phyloP scores from a whole-genome alignment of 202 grass and related monocot genomes.

The Digitaria exilis region DNA sequence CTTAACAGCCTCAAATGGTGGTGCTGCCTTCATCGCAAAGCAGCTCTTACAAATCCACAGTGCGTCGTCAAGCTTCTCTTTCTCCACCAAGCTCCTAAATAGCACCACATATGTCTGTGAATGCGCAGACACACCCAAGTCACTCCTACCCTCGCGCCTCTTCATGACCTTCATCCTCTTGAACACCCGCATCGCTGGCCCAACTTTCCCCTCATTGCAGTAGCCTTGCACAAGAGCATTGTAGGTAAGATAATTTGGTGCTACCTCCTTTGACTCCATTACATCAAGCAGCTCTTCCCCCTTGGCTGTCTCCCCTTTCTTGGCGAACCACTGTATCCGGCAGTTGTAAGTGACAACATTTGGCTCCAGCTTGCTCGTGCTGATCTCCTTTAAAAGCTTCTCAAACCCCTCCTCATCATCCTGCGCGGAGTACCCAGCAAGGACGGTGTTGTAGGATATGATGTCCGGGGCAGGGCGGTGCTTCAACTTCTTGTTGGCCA shows the following conservation, averaged over 20 bases:
- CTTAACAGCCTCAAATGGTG: constrained; percentile 69
- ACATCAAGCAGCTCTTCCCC: constrained; percentile 74
- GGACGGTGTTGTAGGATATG: constrained; percentile 74
- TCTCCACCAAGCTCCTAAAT: constrained; percentile 64
- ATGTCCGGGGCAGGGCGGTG: constrained; percentile 55
- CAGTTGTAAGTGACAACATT: constrained; percentile 83
- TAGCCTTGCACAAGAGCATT: constrained; percentile 70
- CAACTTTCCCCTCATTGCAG: constrained; percentile 63
- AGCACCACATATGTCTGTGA: constrained; percentile 58
- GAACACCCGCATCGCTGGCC: constrained; percentile 57
- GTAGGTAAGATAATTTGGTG: constrained; percentile 69
- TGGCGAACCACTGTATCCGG: constrained; percentile 66
- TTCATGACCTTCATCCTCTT: constrained; percentile 88
- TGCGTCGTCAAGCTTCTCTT: constrained; percentile 62
- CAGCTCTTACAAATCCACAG: constrained; percentile 70
- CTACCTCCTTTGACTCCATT: constrained; percentile 69
- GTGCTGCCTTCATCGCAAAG: constrained; percentile 61
- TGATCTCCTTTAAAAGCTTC: constrained; percentile 69
- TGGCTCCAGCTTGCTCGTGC: constrained; percentile 47
- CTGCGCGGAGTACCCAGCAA: constrained; percentile 60
- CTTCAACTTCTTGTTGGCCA: constrained; percentile 55
- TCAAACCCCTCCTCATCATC: constrained; percentile 47
- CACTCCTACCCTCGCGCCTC: constrained; percentile 65
- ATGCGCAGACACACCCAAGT: constrained; percentile 62
- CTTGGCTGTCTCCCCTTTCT: constrained; percentile 58